Base-by-base conservation (phyloP, 257 asterid genomes). In the Nicotiana benthamiana region DNA sequence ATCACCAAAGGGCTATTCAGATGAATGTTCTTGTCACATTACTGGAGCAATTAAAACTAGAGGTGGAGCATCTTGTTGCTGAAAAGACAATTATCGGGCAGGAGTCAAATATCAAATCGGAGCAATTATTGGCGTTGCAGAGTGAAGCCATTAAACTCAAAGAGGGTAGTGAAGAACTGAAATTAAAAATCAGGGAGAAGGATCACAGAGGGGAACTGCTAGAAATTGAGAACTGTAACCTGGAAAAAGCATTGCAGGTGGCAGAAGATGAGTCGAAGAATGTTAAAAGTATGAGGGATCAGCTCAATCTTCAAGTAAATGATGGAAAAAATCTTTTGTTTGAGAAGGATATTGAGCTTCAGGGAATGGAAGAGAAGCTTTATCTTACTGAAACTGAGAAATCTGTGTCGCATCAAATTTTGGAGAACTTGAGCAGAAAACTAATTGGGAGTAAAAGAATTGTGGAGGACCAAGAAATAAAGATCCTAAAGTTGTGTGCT, bases 11-110 rank as follows among this genome's bases (percentile, higher is more conserved):
- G 75, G 67, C 81, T 68, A 85, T 93, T 85, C 93, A 89, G 85
- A 75, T 82, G 79, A 90, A 90, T 22, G 91, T 91, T 81, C 91
- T 94, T 80, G 79, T 88, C 68, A 79, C 93, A 81, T 88, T 90
- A 89, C 84, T 94, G 75, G 85, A 87, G 84, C 92, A 94, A 79
- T 87, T 91, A 77, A 85, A 60, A 53, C 48, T 86, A 4, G 91
- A 86, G 79, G 86, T 83, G 18, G 81, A 82, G 79, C 84, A 82
- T 81, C 86, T 92, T 53, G 87, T 84, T 86, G 34, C 77, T 85
- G 97, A 90, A 75, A 93, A 87, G 60, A 78, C 65, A 77, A 76
- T 82, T 43, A 62, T 90, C 52, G 91, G 86, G 77, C 87, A 78
- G 74, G 95, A 89, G 82, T 79, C 83, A 24, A 88, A 83, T 46